These are phyloP conservation scores for Pseudomassariella vexata DNA, from an alignment of 2,329 filamentous ascomycete species.

Conservation along the genomic window DNA sequence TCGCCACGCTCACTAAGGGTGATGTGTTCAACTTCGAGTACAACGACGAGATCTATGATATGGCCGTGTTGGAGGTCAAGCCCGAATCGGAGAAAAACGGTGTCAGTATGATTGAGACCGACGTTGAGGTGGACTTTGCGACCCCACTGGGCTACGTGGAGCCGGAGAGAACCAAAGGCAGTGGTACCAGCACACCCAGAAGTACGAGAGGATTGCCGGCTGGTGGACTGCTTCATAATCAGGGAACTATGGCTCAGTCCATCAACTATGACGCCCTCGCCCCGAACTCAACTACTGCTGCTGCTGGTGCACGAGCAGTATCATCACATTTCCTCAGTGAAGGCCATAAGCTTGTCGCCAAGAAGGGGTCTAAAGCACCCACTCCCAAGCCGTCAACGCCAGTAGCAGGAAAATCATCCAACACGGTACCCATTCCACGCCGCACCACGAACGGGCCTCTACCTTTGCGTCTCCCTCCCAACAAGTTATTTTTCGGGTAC, in stretches of 20 bases:
- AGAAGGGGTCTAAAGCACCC: constrained; percentile 71
- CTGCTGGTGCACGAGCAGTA: constrained; percentile 35
- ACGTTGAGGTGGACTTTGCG: constrained; percentile 94
- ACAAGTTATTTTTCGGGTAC: constrained; percentile 96
- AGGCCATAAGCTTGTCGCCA: constrained; percentile 76
- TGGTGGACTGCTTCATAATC: constrained; percentile 71
- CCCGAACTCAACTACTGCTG: constrained; percentile 63
- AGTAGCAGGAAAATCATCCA: constrained; percentile 49
- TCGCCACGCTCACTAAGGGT: constrained; percentile 86
- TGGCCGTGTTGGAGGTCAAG: constrained; percentile 90
- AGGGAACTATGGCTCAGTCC: constrained; percentile 94
- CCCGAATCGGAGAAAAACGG: constrained; percentile 76
- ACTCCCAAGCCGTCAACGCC: constrained; percentile 72
- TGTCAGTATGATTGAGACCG: constrained; percentile 93
- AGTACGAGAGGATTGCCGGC: constrained; percentile 60
- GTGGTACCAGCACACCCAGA: constrained; percentile 81
- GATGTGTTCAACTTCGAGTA: constrained; percentile 96
- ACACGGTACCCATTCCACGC: constrained; percentile 27
- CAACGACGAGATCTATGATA: constrained; percentile 89
- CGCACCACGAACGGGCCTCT: constrained; percentile 70
- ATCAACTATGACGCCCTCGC: constrained; percentile 95
- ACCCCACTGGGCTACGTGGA: constrained; percentile 92
- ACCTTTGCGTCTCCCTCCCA: constrained; percentile 75
- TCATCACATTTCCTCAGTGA: constrained; percentile 73
- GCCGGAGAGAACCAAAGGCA: constrained; percentile 57